phyloP scores from a whole-genome alignment of 2,329 filamentous ascomycete genomes.

The Neofusicoccum kwambonambiense region DNA sequence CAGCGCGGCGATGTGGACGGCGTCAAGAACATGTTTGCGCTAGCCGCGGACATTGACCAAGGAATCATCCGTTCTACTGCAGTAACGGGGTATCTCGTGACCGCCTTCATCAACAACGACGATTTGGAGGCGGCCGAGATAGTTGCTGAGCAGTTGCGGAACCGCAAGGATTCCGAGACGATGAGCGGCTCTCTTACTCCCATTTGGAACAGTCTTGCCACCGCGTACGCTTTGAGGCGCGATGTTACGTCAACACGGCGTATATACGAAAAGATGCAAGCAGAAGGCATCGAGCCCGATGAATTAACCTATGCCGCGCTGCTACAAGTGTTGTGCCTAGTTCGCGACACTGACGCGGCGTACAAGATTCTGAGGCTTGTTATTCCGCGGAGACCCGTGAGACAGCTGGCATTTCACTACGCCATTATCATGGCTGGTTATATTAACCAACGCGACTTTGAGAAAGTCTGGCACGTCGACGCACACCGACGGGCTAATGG shows the following conservation, averaged over 20 bases:
- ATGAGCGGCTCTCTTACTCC: slow-evolving; percentile 56
- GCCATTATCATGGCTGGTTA: slow-evolving; percentile 54
- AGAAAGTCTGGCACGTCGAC: slow-evolving; percentile 53
- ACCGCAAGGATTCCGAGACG: slow-evolving; percentile 36
- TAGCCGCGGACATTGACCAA: slow-evolving; percentile 44
- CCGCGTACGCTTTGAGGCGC: slow-evolving; percentile 64
- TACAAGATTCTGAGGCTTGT: slow-evolving; percentile 52
- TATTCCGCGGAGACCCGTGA: slow-evolving; percentile 50
- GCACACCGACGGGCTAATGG: slow-evolving; percentile 40
- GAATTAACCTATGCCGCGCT: slow-evolving; percentile 60
- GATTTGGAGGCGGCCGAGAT: slow-evolving; percentile 40
- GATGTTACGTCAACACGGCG: slow-evolving; percentile 55
- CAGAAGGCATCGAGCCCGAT: slow-evolving; percentile 52
- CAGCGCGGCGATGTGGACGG: slow-evolving; percentile 70
- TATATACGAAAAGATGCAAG: slow-evolving; percentile 56
- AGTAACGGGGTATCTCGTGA: slow-evolving; percentile 54
- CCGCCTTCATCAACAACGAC: slow-evolving; percentile 56
- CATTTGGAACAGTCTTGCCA: slow-evolving; percentile 78
- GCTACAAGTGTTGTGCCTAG: slow-evolving; percentile 57
- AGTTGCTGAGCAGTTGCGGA: slow-evolving; percentile 45
- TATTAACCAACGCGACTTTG: slow-evolving; percentile 38
- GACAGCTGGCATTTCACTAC: slow-evolving; percentile 51
- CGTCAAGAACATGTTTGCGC: slow-evolving; percentile 63
- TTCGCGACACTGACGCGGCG: slow-evolving; percentile 56
- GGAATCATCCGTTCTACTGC: neutral